Base-by-base conservation (phyloP, 192 early-diverging fungal species). In the Podila verticillata region DNA sequence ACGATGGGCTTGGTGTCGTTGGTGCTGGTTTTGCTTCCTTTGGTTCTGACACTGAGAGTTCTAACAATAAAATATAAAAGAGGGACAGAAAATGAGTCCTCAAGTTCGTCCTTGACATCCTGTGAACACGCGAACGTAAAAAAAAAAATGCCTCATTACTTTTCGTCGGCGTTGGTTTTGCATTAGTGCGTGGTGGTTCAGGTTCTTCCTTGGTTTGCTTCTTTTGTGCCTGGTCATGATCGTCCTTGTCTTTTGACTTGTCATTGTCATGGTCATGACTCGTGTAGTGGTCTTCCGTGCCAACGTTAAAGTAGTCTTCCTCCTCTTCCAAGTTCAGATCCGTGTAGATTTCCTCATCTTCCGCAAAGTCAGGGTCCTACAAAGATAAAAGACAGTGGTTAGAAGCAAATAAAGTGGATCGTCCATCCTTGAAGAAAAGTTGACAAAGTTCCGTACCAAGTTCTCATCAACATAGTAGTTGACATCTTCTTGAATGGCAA, bases 341-440 rank as follows among this genome's bases (percentile, higher is more conserved):
- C 68, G 98, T 95, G 84, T 99, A 98, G 51, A 98, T 92, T 64
- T 83, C 86, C 73, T 97, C 95, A 74, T 97, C 91, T 79, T 99
- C 98, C 34, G 93, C 90, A 87, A 96, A 98, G 67, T 96, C 95
- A 24, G 92, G 93, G 34, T 97, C 95, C 73, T 85, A 71, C 17
- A 30, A n/a, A 54, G 0, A 54, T 15, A 1, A 54, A 5, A 54
- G 4, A n/a, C 2, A 49, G 20, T 24, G 36, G 44, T 32, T 51
- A 36, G 39, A 44, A 4, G 47, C 22, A 67, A 0, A 6, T 28
- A 57, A 69, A 7, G 26, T 1, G 61, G 34, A 8, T 20, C 3
- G 54, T 19, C n/a, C 26, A 20, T 66, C 30, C 8, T 48, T 48
- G 12, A 17, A 73, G 70, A 28, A 36, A 59, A 48, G 6, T 28